phyloP scores from a whole-genome alignment of 1,284 basidiomycete species.

The Apiotrichum akiyoshidainum region DNA sequence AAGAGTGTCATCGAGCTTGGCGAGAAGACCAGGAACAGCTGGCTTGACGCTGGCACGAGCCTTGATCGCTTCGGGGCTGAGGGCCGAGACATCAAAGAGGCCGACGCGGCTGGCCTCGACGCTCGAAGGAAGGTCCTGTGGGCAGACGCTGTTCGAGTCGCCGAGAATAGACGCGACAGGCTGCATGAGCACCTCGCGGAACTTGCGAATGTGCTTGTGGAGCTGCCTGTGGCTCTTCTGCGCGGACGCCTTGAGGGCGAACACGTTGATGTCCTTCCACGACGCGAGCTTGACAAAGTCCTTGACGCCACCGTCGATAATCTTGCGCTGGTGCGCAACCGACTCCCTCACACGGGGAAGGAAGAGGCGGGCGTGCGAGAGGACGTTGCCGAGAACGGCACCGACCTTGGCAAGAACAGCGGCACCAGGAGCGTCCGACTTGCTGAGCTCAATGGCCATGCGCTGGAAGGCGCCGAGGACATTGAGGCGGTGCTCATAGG shows the following conservation, averaged over 20 bases:
- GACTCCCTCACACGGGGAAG: slow-evolving; percentile 55
- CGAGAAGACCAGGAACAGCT: slow-evolving; percentile 25
- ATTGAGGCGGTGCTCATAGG: slow-evolving; percentile 68
- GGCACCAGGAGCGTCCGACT: slow-evolving; percentile 44
- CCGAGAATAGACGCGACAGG: slow-evolving; percentile 56
- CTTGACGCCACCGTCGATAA: slow-evolving; percentile 75
- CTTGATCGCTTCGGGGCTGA: slow-evolving; percentile 12
- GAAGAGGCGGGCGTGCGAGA: slow-evolving; percentile 67
- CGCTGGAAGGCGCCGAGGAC: slow-evolving; percentile 68
- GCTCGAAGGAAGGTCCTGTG: slow-evolving; percentile 26
- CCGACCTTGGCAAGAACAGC: slow-evolving; percentile 55
- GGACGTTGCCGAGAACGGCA: slow-evolving; percentile 66
- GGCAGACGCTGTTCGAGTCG: slow-evolving; percentile 33
- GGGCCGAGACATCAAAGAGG: slow-evolving; percentile 13
- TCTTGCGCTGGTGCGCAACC: slow-evolving; percentile 61
- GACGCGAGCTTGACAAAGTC: slow-evolving; percentile 91
- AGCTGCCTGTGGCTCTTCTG: slow-evolving; percentile 86
- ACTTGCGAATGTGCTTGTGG: slow-evolving; percentile 87
- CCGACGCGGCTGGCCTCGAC: background rate
- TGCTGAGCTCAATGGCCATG: slow-evolving; percentile 39
- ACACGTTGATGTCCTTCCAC: slow-evolving; percentile 97
- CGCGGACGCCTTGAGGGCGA: slow-evolving; percentile 88
- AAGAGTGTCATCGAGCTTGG: slow-evolving; percentile 32
- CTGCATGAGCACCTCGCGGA: slow-evolving; percentile 80
- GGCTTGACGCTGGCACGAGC: slow-evolving; percentile 13